These are phyloP conservation scores for Eucalyptus paniculata DNA, from an alignment of 345 rosid genomes.

Conservation along the genomic window DNA sequence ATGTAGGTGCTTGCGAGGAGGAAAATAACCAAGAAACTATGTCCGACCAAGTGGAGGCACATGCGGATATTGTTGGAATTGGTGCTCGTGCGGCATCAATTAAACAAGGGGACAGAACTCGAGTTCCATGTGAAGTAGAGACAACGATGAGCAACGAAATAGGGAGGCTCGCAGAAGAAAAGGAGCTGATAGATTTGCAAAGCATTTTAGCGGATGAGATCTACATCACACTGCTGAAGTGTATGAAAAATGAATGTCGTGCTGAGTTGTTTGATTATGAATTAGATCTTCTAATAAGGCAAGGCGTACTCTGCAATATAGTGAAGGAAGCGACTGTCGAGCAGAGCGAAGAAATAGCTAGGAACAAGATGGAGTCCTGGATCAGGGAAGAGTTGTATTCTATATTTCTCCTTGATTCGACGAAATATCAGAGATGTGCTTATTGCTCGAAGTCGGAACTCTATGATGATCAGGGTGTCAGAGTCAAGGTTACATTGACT, in stretches of 20 bases:
- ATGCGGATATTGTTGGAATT: background rate
- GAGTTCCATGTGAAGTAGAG: background rate
- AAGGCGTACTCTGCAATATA: constrained; percentile 2
- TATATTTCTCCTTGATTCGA: background rate
- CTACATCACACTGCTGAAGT: constrained; percentile 17
- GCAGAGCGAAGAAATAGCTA: constrained; percentile 4
- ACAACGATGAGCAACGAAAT: background rate
- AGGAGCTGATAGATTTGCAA: constrained; percentile 21
- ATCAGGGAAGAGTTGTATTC: background rate
- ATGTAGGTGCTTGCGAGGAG: background rate
- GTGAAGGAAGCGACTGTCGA: constrained; percentile 3
- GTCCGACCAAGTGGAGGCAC: background rate
- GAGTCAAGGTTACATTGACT: too few relatives aligned
- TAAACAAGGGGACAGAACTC: background rate
- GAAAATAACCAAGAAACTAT: background rate
- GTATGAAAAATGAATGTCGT: constrained; percentile 4
- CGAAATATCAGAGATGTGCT: background rate
- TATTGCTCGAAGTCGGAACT: background rate
- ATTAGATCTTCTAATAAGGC: constrained; percentile 3
- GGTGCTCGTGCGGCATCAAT: background rate
- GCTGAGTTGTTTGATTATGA: background rate
- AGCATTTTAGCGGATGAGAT: constrained; percentile 19
- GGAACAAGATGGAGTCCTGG: constrained; percentile 1
- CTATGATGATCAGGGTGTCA: background rate
- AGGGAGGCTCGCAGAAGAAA: constrained; percentile 12